These are phyloP conservation scores for Eucalyptus polybractea DNA, from an alignment of 345 rosid species.

Conservation along the genomic window DNA sequence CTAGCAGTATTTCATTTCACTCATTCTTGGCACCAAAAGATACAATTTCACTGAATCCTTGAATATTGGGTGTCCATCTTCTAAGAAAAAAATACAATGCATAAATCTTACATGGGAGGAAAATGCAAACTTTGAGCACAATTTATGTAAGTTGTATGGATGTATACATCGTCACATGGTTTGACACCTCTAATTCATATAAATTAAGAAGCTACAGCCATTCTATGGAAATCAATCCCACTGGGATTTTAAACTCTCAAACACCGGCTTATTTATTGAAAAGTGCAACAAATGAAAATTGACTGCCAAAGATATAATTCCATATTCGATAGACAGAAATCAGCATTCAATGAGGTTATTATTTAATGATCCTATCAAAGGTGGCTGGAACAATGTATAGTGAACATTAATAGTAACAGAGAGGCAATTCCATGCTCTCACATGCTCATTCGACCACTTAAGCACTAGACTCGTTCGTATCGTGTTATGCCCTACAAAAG, in stretches of 20 bases:
- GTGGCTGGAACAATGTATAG: neutral
- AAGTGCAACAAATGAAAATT: neutral
- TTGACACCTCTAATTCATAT: neutral
- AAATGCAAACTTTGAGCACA: neutral
- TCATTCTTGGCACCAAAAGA: neutral
- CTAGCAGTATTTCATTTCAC: neutral
- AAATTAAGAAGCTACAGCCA: neutral
- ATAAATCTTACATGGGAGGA: neutral
- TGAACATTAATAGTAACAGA: neutral
- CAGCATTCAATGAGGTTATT: neutral
- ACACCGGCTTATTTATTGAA: neutral
- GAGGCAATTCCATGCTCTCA: neutral
- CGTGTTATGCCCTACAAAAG: neutral
- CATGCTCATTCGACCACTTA: neutral
- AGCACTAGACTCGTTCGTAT: neutral
- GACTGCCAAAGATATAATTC: neutral
- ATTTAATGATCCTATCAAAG: neutral
- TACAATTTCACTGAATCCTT: neutral
- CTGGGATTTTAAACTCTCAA: neutral
- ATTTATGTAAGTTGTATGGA: neutral
- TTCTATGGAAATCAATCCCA: neutral
- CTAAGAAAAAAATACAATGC: neutral
- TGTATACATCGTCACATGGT: neutral
- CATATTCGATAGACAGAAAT: neutral
- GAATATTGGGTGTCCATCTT: neutral